Evolutionary conservation across 495 filamentous ascomycete genomes (phyloP), one percentile per base, ranked within the genome.

Genomic region (Massariosphaeria phaeospora): DNA sequence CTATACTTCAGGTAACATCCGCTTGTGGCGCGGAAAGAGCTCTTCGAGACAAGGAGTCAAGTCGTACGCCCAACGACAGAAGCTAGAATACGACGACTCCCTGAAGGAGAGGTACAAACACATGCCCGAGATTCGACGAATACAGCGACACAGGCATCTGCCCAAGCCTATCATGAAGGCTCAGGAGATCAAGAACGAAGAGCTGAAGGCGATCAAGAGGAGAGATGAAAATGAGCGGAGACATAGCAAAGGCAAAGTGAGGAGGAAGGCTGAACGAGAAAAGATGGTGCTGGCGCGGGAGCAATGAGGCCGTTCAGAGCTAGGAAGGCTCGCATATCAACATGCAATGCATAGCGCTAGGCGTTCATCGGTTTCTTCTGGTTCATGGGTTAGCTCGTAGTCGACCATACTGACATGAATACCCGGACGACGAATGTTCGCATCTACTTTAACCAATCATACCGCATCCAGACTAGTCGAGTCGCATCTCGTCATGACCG

Each of bases 91-190:
- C 66, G 90, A 95, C 66, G 82, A 86, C 23, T 82, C 89, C 8
- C 74, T 99, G 38, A 79, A 84, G 63, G 79, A 91, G 66, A 72
- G 93, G 47, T 99, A 91, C 69, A 75, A 79, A 34, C 94, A 99
- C 69, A 94, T 99, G 88, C 94, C 94, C 34, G 90, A 99, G 73
- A 89, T 99, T 57, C 78, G 80, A 52, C 79, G 94, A 39, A 99
- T 99, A 69, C 80, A 81, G 60, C 77, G 90, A 26, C 94, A 99
- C 69, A 79, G 91, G 53, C 91, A 96, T 72, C 69, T 96, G 59
- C 94, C 94, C 20, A 89, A 91, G 78, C 79, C 84, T 61, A 82
- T 99, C 55, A 99, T 95, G 86, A 97, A 96, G 80, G 93, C 94
- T 10, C 84, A 80, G 42, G 91, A 95, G 73, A 99, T 99, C 67